A percentile compares a stretch with the other conserved stretches of the same genome.
These are phyloP conservation scores for Entrophospora sp. DNA, from an alignment of 192 early-diverging fungal species.

Conservation along the genomic window DNA sequence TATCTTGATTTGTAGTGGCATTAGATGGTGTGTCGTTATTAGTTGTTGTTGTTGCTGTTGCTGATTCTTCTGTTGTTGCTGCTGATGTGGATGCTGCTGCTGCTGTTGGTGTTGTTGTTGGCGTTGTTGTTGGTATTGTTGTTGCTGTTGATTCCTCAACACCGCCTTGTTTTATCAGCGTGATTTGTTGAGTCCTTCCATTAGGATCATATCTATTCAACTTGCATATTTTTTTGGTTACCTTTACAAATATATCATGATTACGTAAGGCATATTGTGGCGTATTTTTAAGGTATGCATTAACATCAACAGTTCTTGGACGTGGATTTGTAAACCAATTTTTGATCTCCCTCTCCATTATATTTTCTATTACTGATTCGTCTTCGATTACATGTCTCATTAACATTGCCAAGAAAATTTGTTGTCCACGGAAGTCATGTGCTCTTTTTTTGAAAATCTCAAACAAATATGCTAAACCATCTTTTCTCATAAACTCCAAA, in stretches of 20 bases:
- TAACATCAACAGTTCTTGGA: slow-evolving; percentile 55
- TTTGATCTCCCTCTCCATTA: slow-evolving; percentile 70
- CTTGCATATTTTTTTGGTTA: slow-evolving; percentile 51
- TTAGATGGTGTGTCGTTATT: slow-evolving; percentile 3
- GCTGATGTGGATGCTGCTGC: no score
- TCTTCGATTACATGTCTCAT: slow-evolving; percentile 83
- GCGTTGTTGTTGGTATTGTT: no score
- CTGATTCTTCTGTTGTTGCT: no score
- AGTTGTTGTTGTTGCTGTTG: slow-evolving; percentile 28
- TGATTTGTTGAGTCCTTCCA: slow-evolving; percentile 52
- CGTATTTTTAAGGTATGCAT: slow-evolving; percentile 59
- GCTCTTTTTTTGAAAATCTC: slow-evolving; percentile 44
- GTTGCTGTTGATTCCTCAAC: no score
- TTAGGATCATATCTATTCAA: slow-evolving; percentile 58
- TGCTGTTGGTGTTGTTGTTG: no score
- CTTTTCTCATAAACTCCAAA: slow-evolving; percentile 56
- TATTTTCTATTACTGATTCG: slow-evolving; percentile 42
- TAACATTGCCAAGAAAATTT: slow-evolving; percentile 75
- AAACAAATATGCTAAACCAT: slow-evolving; percentile 60
- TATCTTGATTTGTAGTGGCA: slow-evolving; percentile 11
- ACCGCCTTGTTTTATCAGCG: slow-evolving; percentile 29
- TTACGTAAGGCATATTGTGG: slow-evolving; percentile 60
- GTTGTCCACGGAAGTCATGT: slow-evolving; percentile 67
- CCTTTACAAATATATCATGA: slow-evolving; percentile 55
- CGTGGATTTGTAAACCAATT: slow-evolving; percentile 68